These are phyloP conservation scores for Entonaema liquescens DNA, from an alignment of 495 filamentous ascomycete genomes.

Conservation along the genomic window DNA sequence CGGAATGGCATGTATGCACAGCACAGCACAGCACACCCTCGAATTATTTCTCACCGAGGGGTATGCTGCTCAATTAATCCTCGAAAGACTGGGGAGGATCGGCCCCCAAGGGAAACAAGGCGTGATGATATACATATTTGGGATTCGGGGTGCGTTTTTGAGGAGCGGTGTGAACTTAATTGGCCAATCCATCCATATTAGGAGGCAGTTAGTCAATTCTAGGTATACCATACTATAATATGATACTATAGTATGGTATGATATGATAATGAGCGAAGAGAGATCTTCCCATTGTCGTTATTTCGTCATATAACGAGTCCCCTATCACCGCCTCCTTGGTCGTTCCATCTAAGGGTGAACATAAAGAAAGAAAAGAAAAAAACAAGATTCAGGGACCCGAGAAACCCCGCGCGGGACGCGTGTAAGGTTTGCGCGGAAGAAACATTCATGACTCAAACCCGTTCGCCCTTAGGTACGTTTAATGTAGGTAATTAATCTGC, in stretches of 20 bases:
- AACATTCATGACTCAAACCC: conserved; percentile 15
- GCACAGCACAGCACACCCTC: background rate
- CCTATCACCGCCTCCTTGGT: background rate
- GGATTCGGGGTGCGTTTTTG: background rate
- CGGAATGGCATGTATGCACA: background rate
- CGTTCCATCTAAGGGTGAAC: background rate
- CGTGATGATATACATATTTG: too few species aligned
- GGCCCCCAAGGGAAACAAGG: background rate
- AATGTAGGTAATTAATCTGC: too few species aligned
- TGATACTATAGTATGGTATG: too few species aligned
- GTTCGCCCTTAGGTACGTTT: background rate
- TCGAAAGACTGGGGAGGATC: conserved; percentile 12
- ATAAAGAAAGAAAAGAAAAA: background rate
- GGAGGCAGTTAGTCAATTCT: too few species aligned
- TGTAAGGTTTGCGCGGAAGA: conserved; percentile 36
- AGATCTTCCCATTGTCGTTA: background rate
- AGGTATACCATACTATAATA: too few species aligned
- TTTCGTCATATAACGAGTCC: background rate
- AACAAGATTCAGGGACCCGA: background rate
- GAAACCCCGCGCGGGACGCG: conserved; percentile 17
- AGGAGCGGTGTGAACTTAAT: conserved; percentile 3
- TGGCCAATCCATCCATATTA: background rate
- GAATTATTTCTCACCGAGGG: conserved; percentile 6
- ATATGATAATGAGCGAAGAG: too few species aligned
- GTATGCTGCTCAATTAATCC: too few species aligned